Percentiles rank a stretch among this genome's conserved stretches.
Conservation (phyloP, 371 early-diverging fungal genomes). For the Mortierella sp. region DNA sequence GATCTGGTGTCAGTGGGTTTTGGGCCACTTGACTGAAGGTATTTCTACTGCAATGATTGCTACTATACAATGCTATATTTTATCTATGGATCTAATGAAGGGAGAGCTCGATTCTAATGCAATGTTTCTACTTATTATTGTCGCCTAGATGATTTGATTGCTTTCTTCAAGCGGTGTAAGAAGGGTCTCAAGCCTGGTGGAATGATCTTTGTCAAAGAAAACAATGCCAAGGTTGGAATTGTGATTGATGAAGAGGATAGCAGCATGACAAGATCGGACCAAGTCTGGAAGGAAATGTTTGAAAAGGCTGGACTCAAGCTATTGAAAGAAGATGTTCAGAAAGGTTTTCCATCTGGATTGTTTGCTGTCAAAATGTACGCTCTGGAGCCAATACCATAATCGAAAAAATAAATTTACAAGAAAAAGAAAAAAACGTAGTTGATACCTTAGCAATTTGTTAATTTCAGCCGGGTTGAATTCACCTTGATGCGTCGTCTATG, state of each 20-base stretch:
- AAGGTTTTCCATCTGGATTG: conserved; percentile 84
- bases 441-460: no score
- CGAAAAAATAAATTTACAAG: neutral
- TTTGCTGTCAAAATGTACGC: conserved; percentile 91
- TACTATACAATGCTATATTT: no score
- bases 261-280: conserved; percentile 86
- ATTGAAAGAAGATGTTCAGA: conserved; percentile 80
- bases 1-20: conserved; percentile 98
- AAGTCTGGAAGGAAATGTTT: conserved; percentile 78
- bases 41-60: conserved; percentile 1
- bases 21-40: conserved; percentile 87
- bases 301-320: conserved; percentile 75
- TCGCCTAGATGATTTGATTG: conserved; percentile 79
- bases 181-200: conserved; percentile 82
- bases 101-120: neutral
- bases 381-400: conserved; percentile 26
- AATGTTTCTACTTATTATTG: neutral
- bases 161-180: conserved; percentile 85
- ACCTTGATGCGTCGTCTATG: no score
- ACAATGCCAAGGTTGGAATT: conserved; percentile 74
- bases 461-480: no score
- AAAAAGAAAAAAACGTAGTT: neutral
- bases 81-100: no score
- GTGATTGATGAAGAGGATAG: conserved; percentile 88
- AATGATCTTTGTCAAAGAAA: conserved; percentile 92